phyloP scores from a whole-genome alignment of 2,329 filamentous ascomycete genomes.

The Colletotrichum sp. region DNA sequence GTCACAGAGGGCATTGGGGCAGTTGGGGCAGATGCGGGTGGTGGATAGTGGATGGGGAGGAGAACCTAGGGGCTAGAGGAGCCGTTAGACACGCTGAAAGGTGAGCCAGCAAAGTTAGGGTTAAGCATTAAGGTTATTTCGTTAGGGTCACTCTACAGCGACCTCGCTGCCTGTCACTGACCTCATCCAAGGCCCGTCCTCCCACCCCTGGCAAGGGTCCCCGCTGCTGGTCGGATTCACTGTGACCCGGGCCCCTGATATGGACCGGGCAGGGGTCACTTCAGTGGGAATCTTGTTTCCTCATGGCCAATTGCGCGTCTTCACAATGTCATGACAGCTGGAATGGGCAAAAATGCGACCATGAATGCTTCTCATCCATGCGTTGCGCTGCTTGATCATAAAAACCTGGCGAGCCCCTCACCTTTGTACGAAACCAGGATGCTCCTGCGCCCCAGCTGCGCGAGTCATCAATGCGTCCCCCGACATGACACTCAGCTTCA shows the following conservation, averaged over 20 bases:
- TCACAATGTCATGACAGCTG: not conserved
- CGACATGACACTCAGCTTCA: not conserved
- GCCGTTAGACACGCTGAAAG: not conserved
- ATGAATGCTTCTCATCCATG: not conserved
- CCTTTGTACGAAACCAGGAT: not conserved
- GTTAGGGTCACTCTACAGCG: not conserved
- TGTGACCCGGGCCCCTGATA: conserved; percentile 5
- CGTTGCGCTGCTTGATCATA: not conserved
- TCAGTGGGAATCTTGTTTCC: not conserved
- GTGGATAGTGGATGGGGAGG: not conserved
- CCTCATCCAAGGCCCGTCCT: not conserved
- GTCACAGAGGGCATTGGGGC: not conserved
- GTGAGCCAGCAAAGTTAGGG: not conserved
- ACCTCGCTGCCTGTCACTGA: not conserved
- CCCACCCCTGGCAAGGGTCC: not conserved
- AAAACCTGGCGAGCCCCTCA: not conserved
- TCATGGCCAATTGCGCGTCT: not conserved
- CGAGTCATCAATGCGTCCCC: not conserved
- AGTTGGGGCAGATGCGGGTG: not conserved
- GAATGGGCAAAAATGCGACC: not conserved
- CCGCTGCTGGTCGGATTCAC: not conserved
- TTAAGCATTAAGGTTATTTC: conserved; percentile 22
- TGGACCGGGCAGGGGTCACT: not conserved
- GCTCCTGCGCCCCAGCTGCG: not conserved
- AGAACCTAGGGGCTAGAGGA: not conserved